Evolutionary conservation across 805 yeast species (phyloP).

Genomic region (Kodamaea sagamina): DNA sequence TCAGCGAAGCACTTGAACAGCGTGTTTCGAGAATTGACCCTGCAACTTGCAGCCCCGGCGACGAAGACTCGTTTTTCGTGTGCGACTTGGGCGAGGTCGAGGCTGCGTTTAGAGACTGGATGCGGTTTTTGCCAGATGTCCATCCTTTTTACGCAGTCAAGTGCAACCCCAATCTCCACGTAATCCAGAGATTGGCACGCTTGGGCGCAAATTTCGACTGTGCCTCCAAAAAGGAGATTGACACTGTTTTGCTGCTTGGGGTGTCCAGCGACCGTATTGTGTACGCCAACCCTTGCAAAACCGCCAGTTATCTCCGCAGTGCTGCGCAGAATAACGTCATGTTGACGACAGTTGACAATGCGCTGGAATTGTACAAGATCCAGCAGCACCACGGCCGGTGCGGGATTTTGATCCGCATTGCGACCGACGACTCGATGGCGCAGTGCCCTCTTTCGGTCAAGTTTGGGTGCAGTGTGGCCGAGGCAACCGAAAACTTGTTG

Average conservation of each 20-base stretch:
- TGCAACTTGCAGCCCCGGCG: conserved; percentile 68
- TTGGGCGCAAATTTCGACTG: conserved; percentile 87
- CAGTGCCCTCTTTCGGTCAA: conserved; percentile 85
- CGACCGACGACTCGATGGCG: conserved; percentile 87
- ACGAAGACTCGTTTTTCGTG: conserved; percentile 84
- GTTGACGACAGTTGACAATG: conserved; percentile 87
- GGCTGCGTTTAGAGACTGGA: conserved; percentile 67
- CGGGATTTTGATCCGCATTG: conserved; percentile 72
- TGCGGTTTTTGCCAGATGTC: conserved; percentile 62
- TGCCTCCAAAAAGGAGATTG: conserved; percentile 86
- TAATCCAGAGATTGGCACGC: conserved; percentile 56
- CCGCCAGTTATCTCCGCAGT: conserved; percentile 75
- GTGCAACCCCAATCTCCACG: conserved; percentile 75
- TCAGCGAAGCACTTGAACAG: conserved; percentile 30
- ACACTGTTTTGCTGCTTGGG: conserved; percentile 60
- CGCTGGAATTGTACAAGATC: conserved; percentile 79
- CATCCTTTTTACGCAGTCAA: conserved; percentile 93
- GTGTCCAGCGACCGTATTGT: conserved; percentile 67
- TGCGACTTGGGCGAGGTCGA: conserved; percentile 78
- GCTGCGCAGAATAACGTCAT: conserved; percentile 59
- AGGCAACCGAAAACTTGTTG: conserved; percentile 55
- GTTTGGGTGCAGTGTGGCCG: conserved; percentile 74
- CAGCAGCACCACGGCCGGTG: conserved; percentile 67
- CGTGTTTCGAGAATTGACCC: conserved; percentile 50
- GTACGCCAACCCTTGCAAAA: conserved; percentile 93